Base-by-base conservation (phyloP, 2,329 filamentous ascomycete genomes). In the Colletotrichum melonis region DNA sequence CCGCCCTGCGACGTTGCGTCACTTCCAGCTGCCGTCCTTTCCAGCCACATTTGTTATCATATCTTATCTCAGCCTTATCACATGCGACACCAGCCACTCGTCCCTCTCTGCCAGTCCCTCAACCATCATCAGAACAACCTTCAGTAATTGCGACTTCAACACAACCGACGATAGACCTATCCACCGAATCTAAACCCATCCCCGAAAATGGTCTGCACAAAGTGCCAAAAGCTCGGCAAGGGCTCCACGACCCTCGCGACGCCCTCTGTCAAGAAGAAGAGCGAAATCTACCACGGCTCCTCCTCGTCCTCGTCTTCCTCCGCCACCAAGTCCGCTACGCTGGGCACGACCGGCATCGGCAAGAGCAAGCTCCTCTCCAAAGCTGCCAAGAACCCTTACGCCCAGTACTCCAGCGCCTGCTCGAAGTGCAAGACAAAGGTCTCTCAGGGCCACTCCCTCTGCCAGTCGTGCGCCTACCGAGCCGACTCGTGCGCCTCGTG, bases 341-440 rank as follows among this genome's bases (percentile, higher is more conserved):
- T 91, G 42, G 90, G 90, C 5, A 86, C 87, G 72, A 89, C 85
- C 14, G 90, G 90, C 42, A 83, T 92, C 69, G 86, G 88, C 73
- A 92, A 92, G 90, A 92, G 88, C 81, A 92, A 93, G 80, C 84
- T 92, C 5, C 82, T 92, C 38, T 92, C 90, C 70, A 89, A 91
- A 76, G 86, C 87, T 59, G 91, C 91, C 38, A 91, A 92, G 81
- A 92, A 92, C 75, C 91, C 91, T 0, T 92, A 91, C 76, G 90
- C 90, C 2, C 86, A 89, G 67, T 92, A 92, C 79, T 86, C 90
- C 11, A 90, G 89, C 77, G 87, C 88, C 0, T 92, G 91, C 77
- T 85, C 86, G 9, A 86, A 85, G 52, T 92, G 91, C 85, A 92
- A 91, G 80, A 88, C 88, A 32, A 92, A 92, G 79, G 86, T 90